Base-by-base conservation (phyloP, 2,329 filamentous ascomycete genomes). In the Penicillium frequentans region DNA sequence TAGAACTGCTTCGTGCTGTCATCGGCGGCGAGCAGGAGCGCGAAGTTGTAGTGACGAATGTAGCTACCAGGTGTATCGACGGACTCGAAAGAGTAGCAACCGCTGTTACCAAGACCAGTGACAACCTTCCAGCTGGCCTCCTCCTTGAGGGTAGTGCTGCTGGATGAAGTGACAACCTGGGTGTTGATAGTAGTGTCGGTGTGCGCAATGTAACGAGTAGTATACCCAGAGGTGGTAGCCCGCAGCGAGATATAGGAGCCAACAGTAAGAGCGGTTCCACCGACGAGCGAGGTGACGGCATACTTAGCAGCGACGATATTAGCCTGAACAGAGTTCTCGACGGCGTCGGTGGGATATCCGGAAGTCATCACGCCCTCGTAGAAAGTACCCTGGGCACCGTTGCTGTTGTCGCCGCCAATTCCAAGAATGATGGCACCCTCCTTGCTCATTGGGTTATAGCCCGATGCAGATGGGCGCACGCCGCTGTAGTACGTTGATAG, bases 381-480 rank as follows among this genome's bases (percentile, higher is more conserved):
- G 65, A 86, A 86, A 0, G 85, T 87, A 26, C 86, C 85, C 66
- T 86, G 83, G 0, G 78, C 85, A 47, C 81, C 65, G 63, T 76
- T 74, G 66, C 83, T 86, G 73, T 86, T 89, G 63, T 88, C 86
- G 8, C 86, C 86, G n/a, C 86, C 86, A 53, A 88, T 87, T n/a
- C 86, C 86, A n/a, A 88, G 83, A 56, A 88, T 80, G 45, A 89
- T 86, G 55, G 85, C 81, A 13, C 86, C 86, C 66, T 89, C 85
- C 62, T 88, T 87, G 61, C 65, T 76, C 86, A 88, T 89, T 0
- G 81, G 73, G 67, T 86, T 82, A 72, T 88, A 88, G 10, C 84
- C 84, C 13, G 31, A 16, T 33, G 31, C 13, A 14, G 33, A 76
- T 4, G 86, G 86, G 3, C 86, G 82, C 1, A 64, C 73, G 5